Base-by-base conservation (phyloP, 2,329 filamentous ascomycete genomes). In the Purpureocillium lavendulum region DNA sequence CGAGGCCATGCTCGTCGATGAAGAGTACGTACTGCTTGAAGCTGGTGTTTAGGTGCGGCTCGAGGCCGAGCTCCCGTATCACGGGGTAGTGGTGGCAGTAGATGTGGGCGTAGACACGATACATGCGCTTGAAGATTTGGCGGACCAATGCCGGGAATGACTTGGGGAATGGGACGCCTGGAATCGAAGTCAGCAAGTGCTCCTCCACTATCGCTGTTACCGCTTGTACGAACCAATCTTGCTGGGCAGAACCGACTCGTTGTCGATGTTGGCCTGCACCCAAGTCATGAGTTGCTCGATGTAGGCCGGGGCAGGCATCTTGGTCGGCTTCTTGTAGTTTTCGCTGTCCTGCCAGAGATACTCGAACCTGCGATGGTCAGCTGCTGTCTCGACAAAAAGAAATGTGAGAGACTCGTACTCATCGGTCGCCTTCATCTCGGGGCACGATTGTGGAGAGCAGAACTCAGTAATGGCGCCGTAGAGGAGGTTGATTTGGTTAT, bases 21-120 rank as follows among this genome's bases (percentile, higher is more conserved):
- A 98, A 98, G 43, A 98, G 76, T 46, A 98, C 92, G 58, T 97
- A 98, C 65, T 98, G 92, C 75, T 98, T 98, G 79, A 98, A 98
- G 66, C 87, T 94, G 12, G 92, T 98, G 67, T 98, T 98, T 49
- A 98, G 77, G 64, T 98, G 92, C 33, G 94, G 89, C 65, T 98
- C 92, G 42, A 98, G 76, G 16, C 92, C 92, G 30, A 98, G 77
- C 60, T 96, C 88, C 43, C 94, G 84, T 51, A 98, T 84, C 49
- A 98, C 89, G 29, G 89, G 89, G 66, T 98, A 98, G 69, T 98
- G 92, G 65, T 98, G 92, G 71, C 94, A 98, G 77, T 98, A 98
- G 54, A 98, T 95, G 68, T 98, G 92, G 33, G 92, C 92, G 62
- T 98, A 98, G 46, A 98, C 90, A 51, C 92, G 84, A 67, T 97